Evolutionary conservation across 805 yeast species (phyloP).

Genomic region (Metschnikowia cubensis): DNA sequence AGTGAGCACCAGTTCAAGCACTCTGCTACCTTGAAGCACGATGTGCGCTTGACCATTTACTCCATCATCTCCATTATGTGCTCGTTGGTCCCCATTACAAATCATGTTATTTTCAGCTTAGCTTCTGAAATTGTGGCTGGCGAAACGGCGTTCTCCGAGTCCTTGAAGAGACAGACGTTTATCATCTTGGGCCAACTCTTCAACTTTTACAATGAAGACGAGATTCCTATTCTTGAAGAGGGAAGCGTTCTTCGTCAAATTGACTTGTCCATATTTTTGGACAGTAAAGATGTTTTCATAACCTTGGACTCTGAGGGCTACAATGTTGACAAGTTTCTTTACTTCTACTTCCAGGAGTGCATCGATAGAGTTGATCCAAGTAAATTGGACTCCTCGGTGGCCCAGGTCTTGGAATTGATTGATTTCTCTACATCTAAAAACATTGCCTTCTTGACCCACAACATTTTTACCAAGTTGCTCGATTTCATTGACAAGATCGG

Average conservation of each 20-base stretch:
- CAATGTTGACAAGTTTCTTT: slow-evolving; percentile 30
- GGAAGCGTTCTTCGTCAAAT: slow-evolving; percentile 18
- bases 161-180: slow-evolving; percentile 29
- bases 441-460: slow-evolving; percentile 15
- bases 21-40: slow-evolving; percentile 31
- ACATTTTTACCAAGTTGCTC: slow-evolving; percentile 14
- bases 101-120: slow-evolving; percentile 27
- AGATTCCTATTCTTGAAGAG: not conserved
- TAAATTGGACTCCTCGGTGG: slow-evolving; percentile 15
- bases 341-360: slow-evolving; percentile 25
- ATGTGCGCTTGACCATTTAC: slow-evolving; percentile 78
- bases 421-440: slow-evolving; percentile 11
- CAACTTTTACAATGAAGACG: slow-evolving; percentile 23
- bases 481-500: slow-evolving; percentile 15
- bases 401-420: slow-evolving; percentile 22
- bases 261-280: slow-evolving; percentile 6
- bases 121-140: slow-evolving; percentile 32
- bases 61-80: slow-evolving; percentile 75
- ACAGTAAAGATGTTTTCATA: slow-evolving; percentile 7
- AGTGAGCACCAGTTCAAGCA: slow-evolving; percentile 16
- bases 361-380: slow-evolving; percentile 19
- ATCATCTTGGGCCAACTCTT: slow-evolving; percentile 41
- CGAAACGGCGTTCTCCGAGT: slow-evolving; percentile 19
- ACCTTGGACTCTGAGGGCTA: slow-evolving; percentile 23
- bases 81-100: slow-evolving; percentile 59